These are phyloP conservation scores for Pholiota conissans DNA, from an alignment of 768 basidiomycete genomes.

Conservation along the genomic window DNA sequence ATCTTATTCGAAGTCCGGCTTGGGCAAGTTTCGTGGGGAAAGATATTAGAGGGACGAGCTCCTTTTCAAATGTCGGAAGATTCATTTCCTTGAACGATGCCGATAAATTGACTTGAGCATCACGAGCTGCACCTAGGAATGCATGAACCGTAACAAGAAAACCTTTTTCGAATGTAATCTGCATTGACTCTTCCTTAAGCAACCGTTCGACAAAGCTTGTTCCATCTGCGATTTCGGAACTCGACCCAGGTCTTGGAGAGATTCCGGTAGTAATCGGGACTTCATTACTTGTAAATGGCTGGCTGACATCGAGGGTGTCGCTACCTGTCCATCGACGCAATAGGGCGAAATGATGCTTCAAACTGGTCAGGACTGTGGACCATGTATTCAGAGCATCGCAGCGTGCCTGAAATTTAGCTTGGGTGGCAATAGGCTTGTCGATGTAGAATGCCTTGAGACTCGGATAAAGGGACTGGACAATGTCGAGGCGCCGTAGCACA, in stretches of 20 bases:
- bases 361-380: constrained; percentile 83
- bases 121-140: constrained; percentile 83
- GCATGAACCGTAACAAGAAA: constrained; percentile 85
- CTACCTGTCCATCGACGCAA: constrained; percentile 94
- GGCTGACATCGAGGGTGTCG: constrained; percentile 85
- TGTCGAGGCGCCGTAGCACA: constrained; percentile 74
- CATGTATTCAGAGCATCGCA: constrained; percentile 90
- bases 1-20: constrained; percentile 84
- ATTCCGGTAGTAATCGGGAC: constrained; percentile 38
- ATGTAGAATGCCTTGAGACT: constrained; percentile 74
- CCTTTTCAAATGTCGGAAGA: constrained; percentile 86
- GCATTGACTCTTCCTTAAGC: constrained; percentile 95
- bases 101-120: constrained; percentile 81
- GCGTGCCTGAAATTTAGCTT: constrained; percentile 71
- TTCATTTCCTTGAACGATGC: constrained; percentile 82
- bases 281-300: constrained; percentile 71
- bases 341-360: constrained; percentile 78
- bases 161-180: constrained; percentile 90
- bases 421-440: constrained; percentile 74
- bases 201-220: constrained; percentile 92
- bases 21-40: constrained; percentile 95
- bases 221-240: constrained; percentile 57
- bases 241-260: constrained; percentile 17
- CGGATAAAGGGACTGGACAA: constrained; percentile 86
- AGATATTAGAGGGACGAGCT: constrained; percentile 89